Base-by-base conservation (phyloP, 2,329 filamentous ascomycete species). In the Pseudopyricularia cyperi region DNA sequence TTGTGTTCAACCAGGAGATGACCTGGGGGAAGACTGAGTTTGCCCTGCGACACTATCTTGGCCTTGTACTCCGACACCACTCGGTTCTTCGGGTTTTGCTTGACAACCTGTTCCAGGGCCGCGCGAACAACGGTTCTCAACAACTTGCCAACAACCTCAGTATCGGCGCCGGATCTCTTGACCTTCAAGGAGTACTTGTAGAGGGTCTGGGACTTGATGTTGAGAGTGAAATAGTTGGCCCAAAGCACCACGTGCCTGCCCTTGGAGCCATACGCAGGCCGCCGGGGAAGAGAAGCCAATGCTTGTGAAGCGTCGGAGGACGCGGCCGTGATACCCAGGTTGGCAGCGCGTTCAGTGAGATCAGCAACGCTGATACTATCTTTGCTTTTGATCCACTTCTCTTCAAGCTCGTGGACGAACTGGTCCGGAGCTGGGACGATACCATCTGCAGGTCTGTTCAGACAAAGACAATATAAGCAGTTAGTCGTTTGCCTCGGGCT, bases 171-270 rank as follows among this genome's bases (percentile, higher is more conserved):
- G 50, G 69, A 71, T 11, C 48, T 22, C 3, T 15, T 42, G n/a
- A 50, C 35, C 24, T 34, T 42, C 12, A 50, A n/a, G 2, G 33
- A 33, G 59, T 80, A 80, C 53, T 68, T 72, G 59, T 67, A 71
- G 4, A 77, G 53, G 0, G 57, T 54, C 2, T 64, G 58, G 0
- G 63, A 58, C 39, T 67, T 66, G 7, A 73, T 56, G 7, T 65
- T 58, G 48, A 80, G 53, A 1, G 63, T 63, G 57, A 77, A 79
- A 57, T 75, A 80, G 60, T 81, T 80, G 4, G 75, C 66, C 74
- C 75, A 79, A 0, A 80, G 63, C 2, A 64, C 57, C 2, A 76
- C 69, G 0, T 60, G 46, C 1, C 47, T 61, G 4, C 77, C 77
- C 5, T 56, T 57, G 3, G 60, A 67, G 19, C 76, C 75, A 55